Evolutionary conservation across 148 eudicot genomes (phyloP), one percentile per base, ranked within the genome.

Genomic region (Suaeda aralocaspica): DNA sequence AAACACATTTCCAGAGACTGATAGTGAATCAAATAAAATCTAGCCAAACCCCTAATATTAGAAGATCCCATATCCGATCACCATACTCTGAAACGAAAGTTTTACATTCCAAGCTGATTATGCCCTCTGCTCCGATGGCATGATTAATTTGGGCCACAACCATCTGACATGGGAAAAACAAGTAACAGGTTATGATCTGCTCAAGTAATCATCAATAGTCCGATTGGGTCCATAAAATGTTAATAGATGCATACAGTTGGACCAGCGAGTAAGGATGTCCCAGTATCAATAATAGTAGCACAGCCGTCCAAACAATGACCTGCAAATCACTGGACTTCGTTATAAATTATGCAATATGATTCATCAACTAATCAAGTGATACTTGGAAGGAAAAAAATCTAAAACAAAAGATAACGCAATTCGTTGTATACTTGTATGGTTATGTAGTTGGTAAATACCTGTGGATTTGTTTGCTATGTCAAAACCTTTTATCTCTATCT

Each of bases 101-200:
- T 81, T 81, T 87, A 44, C 92, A 87, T 77, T 85, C 85, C 55
- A 72, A 59, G 69, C 87, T 87, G 44, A 81, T 81, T 71, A 87
- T 59, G n/a, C 92, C 89, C 22, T 83, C 85, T 39, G 83, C 87
- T 70, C 84, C 92, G 74, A 87, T 85, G 66, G 81, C 89, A 67
- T 78, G 81, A 79, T 87, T 79, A 62, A 85, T 78, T 77, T 83
- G 80, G 33, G 81, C 74, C 22, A 87, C 72, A 42, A 78, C 67
- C 65, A 75, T 36, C 87, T 85, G 82, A 75, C 57, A 69, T 11
- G 13, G 19, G 24, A 28, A 39, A 52, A 72, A 14, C 33, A 8
- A 12, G 19, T 14, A n/a, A 65, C 2, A 59, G 41, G 56, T 55
- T 52, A 41, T 53, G 48, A 11, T 15, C 33, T 33, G 11, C 16